Evolutionary conservation across 495 filamentous ascomycete species (phyloP).

Genomic region (Talaromyces trachyspermus): DNA sequence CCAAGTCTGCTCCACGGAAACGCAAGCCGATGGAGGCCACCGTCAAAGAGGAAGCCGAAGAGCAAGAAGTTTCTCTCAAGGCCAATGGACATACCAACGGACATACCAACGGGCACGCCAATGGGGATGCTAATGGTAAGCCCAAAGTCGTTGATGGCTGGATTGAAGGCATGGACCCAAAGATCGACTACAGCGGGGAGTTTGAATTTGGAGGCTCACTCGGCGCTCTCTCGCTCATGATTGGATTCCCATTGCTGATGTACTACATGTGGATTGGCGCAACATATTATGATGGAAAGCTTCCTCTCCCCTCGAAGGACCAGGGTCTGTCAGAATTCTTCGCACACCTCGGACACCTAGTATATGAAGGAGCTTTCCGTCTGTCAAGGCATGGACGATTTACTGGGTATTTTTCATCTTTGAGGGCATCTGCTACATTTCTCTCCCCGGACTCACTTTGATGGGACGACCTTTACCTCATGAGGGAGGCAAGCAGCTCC

Average conservation of each 20-base stretch:
- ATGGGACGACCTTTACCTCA: slow-evolving; percentile 83
- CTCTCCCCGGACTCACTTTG: slow-evolving; percentile 74
- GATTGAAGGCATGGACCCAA: slow-evolving; percentile 62
- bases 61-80: slow-evolving; percentile 2
- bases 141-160: slow-evolving; percentile 56
- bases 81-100: slow-evolving; percentile 17
- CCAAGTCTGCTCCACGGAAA: slow-evolving; percentile 27
- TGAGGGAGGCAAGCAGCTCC: slow-evolving; percentile 71
- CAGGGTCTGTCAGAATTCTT: slow-evolving; percentile 60
- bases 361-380: slow-evolving; percentile 79
- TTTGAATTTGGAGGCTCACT: slow-evolving; percentile 83
- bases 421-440: slow-evolving; percentile 72
- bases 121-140: slow-evolving; percentile 17
- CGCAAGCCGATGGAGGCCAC: slow-evolving; percentile 27
- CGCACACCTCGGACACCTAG: slow-evolving; percentile 53
- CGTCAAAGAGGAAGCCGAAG: slow-evolving; percentile 13
- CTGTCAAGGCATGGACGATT: slow-evolving; percentile 71
- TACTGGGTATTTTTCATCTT: slow-evolving; percentile 91
- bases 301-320: slow-evolving; percentile 59
- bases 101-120: slow-evolving; percentile 10
- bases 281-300: slow-evolving; percentile 70
- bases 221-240: slow-evolving; percentile 70
- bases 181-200: slow-evolving; percentile 67
- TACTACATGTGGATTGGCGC: slow-evolving; percentile 98
- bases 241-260: slow-evolving; percentile 87